Conservation (phyloP, 495 filamentous ascomycete species). For the Trichocladium antarcticum region DNA sequence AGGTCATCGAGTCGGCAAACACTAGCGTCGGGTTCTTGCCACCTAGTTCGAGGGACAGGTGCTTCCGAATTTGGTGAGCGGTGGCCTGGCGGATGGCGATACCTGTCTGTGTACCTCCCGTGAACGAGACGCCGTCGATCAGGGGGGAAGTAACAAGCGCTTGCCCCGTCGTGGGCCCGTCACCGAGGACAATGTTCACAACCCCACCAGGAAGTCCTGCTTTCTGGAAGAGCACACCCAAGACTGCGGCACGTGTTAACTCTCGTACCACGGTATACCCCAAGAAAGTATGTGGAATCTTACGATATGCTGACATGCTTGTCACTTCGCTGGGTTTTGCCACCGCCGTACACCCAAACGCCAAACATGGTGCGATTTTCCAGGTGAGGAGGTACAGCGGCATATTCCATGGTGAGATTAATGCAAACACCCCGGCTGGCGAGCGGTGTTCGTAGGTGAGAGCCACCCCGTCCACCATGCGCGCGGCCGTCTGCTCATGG, state of each 20-base stretch:
- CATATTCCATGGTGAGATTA: constrained; percentile 27
- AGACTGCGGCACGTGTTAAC: constrained; percentile 24
- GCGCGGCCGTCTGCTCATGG: constrained; percentile 19
- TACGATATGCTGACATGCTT: constrained; percentile 40
- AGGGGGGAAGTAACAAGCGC: constrained; percentile 37
- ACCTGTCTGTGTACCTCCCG: constrained; percentile 39
- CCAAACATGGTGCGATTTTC: constrained; percentile 23
- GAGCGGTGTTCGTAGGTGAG: constrained; percentile 24
- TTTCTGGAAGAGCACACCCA: constrained; percentile 25
- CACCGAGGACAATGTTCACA: constrained; percentile 42
- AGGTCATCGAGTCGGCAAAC: constrained; percentile 51
- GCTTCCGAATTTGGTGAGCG: constrained; percentile 45
- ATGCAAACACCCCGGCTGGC: constrained; percentile 19
- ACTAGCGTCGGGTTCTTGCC: constrained; percentile 63
- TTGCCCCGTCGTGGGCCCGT: constrained; percentile 39
- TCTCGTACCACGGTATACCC: constrained; percentile 4
- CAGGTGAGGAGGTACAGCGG: constrained; percentile 22
- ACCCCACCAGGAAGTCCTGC: constrained; percentile 44
- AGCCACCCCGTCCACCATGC: constrained; percentile 18
- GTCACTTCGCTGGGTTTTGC: constrained; percentile 23
- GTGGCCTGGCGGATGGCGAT: constrained; percentile 25
- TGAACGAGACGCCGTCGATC: constrained; percentile 45
- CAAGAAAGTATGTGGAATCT: constrained; percentile 32
- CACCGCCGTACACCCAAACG: constrained; percentile 23
- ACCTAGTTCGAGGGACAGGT: constrained; percentile 67